These are phyloP conservation scores for Hypoxylon perforatum DNA, from an alignment of 495 filamentous ascomycete genomes.

Conservation along the genomic window DNA sequence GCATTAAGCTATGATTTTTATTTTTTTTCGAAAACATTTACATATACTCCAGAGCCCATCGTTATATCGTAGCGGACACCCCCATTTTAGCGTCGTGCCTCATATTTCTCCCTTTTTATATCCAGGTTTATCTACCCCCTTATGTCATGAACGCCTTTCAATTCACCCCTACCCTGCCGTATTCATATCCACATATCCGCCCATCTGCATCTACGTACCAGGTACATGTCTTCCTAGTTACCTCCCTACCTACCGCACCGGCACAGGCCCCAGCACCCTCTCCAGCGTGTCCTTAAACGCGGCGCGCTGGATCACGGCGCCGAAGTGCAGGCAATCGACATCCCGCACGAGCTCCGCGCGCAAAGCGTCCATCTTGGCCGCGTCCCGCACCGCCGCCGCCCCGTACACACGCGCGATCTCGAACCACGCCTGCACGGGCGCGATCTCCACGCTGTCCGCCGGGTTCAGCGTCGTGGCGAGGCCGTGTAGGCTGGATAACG, in stretches of 20 bases:
- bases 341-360: constrained; percentile 47
- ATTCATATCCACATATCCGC: background rate
- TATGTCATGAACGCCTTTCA: background rate
- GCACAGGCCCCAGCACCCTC: constrained; percentile 35
- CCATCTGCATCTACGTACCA: background rate
- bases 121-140: no score
- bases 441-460: constrained; percentile 49
- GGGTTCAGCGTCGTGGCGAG: constrained; percentile 53
- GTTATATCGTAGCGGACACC: no score
- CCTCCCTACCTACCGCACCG: background rate
- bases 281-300: constrained; percentile 55
- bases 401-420: constrained; percentile 51
- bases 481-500: constrained; percentile 50
- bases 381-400: constrained; percentile 33
- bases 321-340: constrained; percentile 55
- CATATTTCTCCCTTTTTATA: no score
- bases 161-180: background rate
- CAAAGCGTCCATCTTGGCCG: constrained; percentile 37
- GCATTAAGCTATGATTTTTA: no score
- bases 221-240: background rate
- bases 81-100: no score
- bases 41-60: no score
- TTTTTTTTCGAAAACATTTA: background rate
- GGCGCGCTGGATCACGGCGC: constrained; percentile 53
- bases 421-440: constrained; percentile 66